Base-by-base conservation (phyloP, 441 rosid genomes). In the Bocquillonia castaneifolia region DNA sequence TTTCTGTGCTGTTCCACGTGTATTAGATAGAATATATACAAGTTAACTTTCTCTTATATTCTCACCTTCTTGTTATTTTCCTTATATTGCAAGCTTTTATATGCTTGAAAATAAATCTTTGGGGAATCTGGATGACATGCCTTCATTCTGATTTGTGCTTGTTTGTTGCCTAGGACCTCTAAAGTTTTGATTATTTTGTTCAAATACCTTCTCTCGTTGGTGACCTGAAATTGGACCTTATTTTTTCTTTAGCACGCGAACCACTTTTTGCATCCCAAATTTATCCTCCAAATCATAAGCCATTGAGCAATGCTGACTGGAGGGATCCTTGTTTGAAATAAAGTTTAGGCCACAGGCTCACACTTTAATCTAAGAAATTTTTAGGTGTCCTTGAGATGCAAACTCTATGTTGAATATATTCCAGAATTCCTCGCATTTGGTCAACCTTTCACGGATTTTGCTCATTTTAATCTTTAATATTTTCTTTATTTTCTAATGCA, bases 1-100 rank as follows among this genome's bases (percentile, higher is more conserved):
- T 61, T 90, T 94, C 78, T 90, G 97, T 67, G 99, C 98, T 14
- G 98, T 94, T 72, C 99, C 99, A 53, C 98, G 98, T 69, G 99
- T 94, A n/a, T 73, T 94, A 52, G 98, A 94, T 22, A 83, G 96
- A 78, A 77, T 94, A 70, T 74, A 90, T 79, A 72, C 94, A 36
- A 95, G 98, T 89, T 74, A 47, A 68, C 17, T 74, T 25, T 45
- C 15, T 61, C 20, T 66, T 14, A 10, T 59, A 18, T 9, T 36
- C 48, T 29, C n/a, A 10, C 23, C 6, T 14, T 47, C 64, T 39
- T 42, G 37, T 12, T n/a, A 6, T 5, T 15, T 67, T 32, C 32
- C 12, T 2, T 15, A 3, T 10, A 25, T 17, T 12, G 23, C 29
- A 14, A 50, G 3, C 45, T 31, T 52, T 8, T 32, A n/a, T 36